Conservation (phyloP, 306 rosid genomes). For the Cicer pinnatifidum region DNA sequence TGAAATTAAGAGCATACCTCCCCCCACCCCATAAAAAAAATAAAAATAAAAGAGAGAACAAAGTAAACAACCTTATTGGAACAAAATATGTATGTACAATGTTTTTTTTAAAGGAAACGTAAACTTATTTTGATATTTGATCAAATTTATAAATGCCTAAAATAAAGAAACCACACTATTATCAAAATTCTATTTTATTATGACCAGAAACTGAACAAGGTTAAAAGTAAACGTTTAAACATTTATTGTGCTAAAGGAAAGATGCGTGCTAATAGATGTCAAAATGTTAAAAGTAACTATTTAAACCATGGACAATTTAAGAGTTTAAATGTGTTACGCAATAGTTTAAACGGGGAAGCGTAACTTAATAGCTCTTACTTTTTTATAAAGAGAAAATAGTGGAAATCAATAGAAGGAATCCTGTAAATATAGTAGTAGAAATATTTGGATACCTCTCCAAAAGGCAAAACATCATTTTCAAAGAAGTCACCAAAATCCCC, state of each 20-base stretch:
- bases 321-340: conserved; percentile 9
- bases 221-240: conserved; percentile 24
- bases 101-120: conserved; percentile 24
- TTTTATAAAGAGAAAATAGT: conserved; percentile 23
- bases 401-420: conserved; percentile 38
- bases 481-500: conserved; percentile 98
- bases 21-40: conserved; percentile 12
- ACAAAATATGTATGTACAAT: conserved; percentile 21
- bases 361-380: conserved; percentile 25
- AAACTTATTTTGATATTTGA: conserved; percentile 2
- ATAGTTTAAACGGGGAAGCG: conserved; percentile 20
- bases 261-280: conserved; percentile 2
- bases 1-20: conserved; percentile 30
- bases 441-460: conserved; percentile 83
- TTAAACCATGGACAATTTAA: conserved; percentile 27
- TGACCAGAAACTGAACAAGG: conserved; percentile 20
- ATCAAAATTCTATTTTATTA: background rate
- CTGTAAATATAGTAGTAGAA: conserved; percentile 1
- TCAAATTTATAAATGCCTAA: conserved; percentile 24
- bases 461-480: conserved; percentile 79
- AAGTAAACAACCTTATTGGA: conserved; percentile 31
- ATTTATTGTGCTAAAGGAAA: conserved; percentile 29
- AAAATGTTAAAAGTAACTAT: conserved; percentile 39
- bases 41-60: conserved; percentile 26
- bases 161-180: conserved; percentile 24